Percentiles rank a stretch among this genome's conserved stretches.
phyloP scores from a whole-genome alignment of 2,329 filamentous ascomycete species.

The Colletotrichum liaoningense region DNA sequence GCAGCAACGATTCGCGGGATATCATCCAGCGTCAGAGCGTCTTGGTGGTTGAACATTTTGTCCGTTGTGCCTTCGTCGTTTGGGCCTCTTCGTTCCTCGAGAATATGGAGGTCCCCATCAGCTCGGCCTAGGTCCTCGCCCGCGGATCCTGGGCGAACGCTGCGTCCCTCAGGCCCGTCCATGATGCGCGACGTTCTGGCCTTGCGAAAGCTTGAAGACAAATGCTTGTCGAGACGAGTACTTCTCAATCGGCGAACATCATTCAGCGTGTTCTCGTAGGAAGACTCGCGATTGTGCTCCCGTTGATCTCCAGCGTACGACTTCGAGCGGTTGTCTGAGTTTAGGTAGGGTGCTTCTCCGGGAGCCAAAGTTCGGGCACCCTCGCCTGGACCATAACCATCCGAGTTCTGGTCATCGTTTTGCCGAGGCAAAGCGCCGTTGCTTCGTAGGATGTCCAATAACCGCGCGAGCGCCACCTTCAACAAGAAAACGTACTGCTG shows the following conservation, averaged over 20 bases:
- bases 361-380: constrained; percentile 49
- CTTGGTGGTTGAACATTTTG: constrained; percentile 88
- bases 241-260: constrained; percentile 93
- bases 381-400: constrained; percentile 74
- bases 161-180: constrained; percentile 81
- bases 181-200: constrained; percentile 92
- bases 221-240: constrained; percentile 91
- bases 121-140: constrained; percentile 69
- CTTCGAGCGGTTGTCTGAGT: constrained; percentile 77
- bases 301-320: constrained; percentile 73
- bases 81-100: constrained; percentile 75
- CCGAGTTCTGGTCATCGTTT: constrained; percentile 77
- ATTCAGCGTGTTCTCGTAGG: constrained; percentile 95
- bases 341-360: constrained; percentile 57
- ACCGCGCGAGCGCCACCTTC: constrained; percentile 87
- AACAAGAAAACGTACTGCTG: constrained; percentile 96
- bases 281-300: constrained; percentile 76
- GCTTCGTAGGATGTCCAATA: constrained; percentile 86
- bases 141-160: constrained; percentile 76
- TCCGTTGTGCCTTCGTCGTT: constrained; percentile 79
- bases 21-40: constrained; percentile 93
- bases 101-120: constrained; percentile 75
- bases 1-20: constrained; percentile 96
- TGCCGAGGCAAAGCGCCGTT: constrained; percentile 84
- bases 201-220: constrained; percentile 93